A percentile compares a stretch with the other conserved stretches of the same genome.
Conservation (phyloP, 176 grass and related monocot species). For the Cenchrus fungigraminus region DNA sequence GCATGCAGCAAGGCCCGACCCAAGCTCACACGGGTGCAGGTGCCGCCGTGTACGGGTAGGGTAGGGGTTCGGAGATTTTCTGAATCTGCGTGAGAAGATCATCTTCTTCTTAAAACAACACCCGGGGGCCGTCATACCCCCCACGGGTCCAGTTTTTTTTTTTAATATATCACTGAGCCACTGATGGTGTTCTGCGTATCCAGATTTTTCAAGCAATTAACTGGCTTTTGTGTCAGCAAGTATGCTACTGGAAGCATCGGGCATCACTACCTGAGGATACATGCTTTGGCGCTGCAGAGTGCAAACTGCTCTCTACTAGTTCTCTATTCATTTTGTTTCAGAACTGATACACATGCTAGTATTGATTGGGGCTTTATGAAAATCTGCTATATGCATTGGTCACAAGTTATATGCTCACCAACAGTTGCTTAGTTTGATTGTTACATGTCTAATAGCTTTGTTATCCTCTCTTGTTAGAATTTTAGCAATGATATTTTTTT, state of each 20-base stretch:
- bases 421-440: neutral
- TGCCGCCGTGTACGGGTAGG: too few species aligned
- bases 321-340: neutral
- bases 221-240: neutral
- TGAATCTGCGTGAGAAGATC: too few species aligned
- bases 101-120: too few species aligned
- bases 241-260: neutral
- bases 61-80: too few species aligned
- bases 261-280: neutral
- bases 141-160: too few species aligned
- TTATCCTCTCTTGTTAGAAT: slow-evolving; percentile 8
- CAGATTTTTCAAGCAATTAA: neutral
- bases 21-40: too few species aligned
- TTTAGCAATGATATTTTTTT: neutral
- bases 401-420: neutral
- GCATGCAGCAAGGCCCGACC: too few species aligned
- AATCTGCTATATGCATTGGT: neutral
- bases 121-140: too few species aligned
- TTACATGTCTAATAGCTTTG: neutral
- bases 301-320: neutral
- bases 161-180: too few species aligned
- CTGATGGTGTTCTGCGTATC: neutral
- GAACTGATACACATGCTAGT: neutral
- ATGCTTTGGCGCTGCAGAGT: neutral
- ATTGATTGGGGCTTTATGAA: neutral